phyloP scores from a whole-genome alignment of 768 basidiomycete genomes.

The Tricholoma sp. region DNA sequence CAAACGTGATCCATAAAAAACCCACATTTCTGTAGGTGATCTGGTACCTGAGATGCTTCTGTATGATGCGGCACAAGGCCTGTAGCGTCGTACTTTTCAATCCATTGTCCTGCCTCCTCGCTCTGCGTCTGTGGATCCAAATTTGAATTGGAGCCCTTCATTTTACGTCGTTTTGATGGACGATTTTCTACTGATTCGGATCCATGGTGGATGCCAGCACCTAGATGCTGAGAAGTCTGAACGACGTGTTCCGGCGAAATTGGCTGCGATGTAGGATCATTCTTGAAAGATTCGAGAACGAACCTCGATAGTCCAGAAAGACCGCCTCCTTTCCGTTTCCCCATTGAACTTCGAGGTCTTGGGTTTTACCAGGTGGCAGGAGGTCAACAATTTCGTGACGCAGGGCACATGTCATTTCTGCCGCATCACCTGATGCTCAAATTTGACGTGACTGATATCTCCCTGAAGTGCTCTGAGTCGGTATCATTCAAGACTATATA shows the following conservation, averaged over 20 bases:
- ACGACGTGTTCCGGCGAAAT: not conserved
- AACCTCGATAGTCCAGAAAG: constrained; percentile 42
- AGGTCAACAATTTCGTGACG: too few species aligned
- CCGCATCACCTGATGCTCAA: not conserved
- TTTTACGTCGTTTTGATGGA: constrained; percentile 34
- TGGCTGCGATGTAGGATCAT: constrained; percentile 5
- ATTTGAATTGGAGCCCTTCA: not conserved
- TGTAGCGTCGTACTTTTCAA: constrained; percentile 57
- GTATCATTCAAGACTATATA: too few species aligned
- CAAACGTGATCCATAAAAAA: constrained; percentile 7
- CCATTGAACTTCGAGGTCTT: too few species aligned
- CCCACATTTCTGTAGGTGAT: constrained; percentile 80
- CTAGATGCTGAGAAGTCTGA: not conserved
- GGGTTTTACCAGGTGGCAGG: too few species aligned
- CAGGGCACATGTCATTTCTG: not conserved
- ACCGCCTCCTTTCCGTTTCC: constrained; percentile 37
- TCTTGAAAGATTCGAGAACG: constrained; percentile 33
- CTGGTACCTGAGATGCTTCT: constrained; percentile 61
- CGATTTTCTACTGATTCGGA: constrained; percentile 8
- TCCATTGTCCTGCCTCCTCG: constrained; percentile 22
- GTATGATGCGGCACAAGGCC: constrained; percentile 71
- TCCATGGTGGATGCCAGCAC: too few species aligned
- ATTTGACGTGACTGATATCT: too few species aligned
- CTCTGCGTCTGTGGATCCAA: constrained; percentile 17
- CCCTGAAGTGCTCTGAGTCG: too few species aligned